These are phyloP conservation scores for Prunus armeniaca DNA, from an alignment of 306 rosid genomes.

Conservation along the genomic window DNA sequence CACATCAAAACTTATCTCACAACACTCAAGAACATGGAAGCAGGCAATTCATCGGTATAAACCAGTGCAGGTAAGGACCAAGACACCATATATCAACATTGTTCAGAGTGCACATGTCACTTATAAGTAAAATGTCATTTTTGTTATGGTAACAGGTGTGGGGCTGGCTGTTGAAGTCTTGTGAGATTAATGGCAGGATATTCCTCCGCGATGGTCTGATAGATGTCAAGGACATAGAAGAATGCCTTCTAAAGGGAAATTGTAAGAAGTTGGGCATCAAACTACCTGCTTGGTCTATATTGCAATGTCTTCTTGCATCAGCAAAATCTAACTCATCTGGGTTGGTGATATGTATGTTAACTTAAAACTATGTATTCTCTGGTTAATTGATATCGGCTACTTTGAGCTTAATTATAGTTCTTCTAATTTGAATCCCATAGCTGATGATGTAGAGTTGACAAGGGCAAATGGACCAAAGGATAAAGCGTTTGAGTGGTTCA, in stretches of 20 bases:
- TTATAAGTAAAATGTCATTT: neutral
- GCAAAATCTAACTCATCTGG: slow-evolving; percentile 63
- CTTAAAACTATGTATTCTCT: neutral
- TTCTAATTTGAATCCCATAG: slow-evolving; percentile 35
- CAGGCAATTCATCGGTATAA: slow-evolving; percentile 53
- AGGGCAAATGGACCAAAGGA: slow-evolving; percentile 62
- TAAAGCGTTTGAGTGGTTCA: slow-evolving; percentile 71
- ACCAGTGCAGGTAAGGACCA: slow-evolving; percentile 49
- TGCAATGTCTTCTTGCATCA: slow-evolving; percentile 74
- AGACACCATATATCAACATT: neutral
- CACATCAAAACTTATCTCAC: slow-evolving; percentile 35
- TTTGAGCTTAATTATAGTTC: slow-evolving; percentile 15
- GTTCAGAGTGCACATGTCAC: neutral
- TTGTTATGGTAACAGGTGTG: slow-evolving; percentile 47
- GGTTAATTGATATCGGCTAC: neutral
- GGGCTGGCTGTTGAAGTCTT: slow-evolving; percentile 83
- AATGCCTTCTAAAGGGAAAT: slow-evolving; percentile 56
- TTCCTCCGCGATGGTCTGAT: slow-evolving; percentile 55
- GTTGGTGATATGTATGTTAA: slow-evolving; percentile 60
- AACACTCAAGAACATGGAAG: slow-evolving; percentile 51
- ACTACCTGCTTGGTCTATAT: slow-evolving; percentile 80
- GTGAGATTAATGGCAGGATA: slow-evolving; percentile 62
- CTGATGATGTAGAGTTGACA: slow-evolving; percentile 65
- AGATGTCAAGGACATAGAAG: slow-evolving; percentile 49
- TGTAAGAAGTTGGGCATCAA: slow-evolving; percentile 54